Percentiles rank a stretch among this genome's conserved stretches.
Evolutionary conservation across 2,329 filamentous ascomycete genomes (phyloP).

Genomic region (Sarocladium kiliense): DNA sequence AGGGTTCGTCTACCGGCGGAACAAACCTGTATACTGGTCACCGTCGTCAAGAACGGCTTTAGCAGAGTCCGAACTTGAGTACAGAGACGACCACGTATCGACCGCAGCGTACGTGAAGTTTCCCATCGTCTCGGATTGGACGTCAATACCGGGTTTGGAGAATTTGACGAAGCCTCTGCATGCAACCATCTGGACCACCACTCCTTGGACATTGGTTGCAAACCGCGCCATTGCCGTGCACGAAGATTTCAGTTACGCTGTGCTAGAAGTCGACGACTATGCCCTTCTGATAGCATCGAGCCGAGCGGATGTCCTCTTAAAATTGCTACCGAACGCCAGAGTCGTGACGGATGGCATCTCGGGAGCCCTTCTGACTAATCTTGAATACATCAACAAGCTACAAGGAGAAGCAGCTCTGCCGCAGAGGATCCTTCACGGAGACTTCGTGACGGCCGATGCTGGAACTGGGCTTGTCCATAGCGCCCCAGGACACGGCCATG

Average conservation of each 20-base stretch:
- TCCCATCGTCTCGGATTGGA: constrained; percentile 48
- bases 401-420: constrained; percentile 48
- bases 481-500: constrained; percentile 92
- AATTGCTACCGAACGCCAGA: constrained; percentile 44
- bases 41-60: constrained; percentile 73
- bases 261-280: constrained; percentile 53
- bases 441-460: constrained; percentile 86
- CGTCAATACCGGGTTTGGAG: constrained; percentile 27
- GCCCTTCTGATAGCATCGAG: constrained; percentile 68
- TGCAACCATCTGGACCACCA: constrained; percentile 98
- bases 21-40: constrained; percentile 85
- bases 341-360: constrained; percentile 52
- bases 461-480: constrained; percentile 93
- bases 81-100: constrained; percentile 69
- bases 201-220: constrained; percentile 92
- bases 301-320: constrained; percentile 56
- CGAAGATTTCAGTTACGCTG: constrained; percentile 64
- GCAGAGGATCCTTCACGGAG: constrained; percentile 73
- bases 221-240: constrained; percentile 87
- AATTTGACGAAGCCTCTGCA: constrained; percentile 48
- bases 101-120: constrained; percentile 77
- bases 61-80: constrained; percentile 81
- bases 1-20: constrained; percentile 70
- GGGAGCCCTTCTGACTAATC: constrained; percentile 60
- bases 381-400: constrained; percentile 68